Evolutionary conservation across 768 basidiomycete species (phyloP).

Genomic region (Phylloporus arenicola): DNA sequence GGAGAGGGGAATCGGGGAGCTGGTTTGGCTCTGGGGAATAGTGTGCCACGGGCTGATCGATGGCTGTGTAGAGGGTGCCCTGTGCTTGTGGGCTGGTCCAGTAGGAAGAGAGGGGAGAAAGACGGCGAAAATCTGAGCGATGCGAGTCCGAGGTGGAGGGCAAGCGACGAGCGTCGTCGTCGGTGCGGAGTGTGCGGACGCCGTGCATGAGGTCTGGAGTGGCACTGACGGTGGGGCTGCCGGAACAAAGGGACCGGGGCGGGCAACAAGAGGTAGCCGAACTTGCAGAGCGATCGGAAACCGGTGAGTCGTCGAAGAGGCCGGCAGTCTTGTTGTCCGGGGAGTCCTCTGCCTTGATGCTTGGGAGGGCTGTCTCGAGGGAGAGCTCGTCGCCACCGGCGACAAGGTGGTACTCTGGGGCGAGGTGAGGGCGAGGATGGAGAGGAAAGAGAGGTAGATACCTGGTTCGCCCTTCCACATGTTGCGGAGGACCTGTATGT

Average conservation of each 20-base stretch:
- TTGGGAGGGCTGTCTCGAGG: constrained; percentile 40
- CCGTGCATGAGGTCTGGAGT: constrained; percentile 24
- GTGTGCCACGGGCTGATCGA: constrained; percentile 18
- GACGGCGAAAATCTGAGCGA: constrained; percentile 29
- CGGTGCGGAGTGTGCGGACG: constrained; percentile 17
- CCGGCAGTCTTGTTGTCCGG: constrained; percentile 37
- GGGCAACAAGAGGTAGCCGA: constrained; percentile 25
- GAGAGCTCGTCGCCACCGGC: constrained; percentile 75
- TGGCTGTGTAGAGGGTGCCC: constrained; percentile 20
- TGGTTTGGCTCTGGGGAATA: constrained; percentile 22
- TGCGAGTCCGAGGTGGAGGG: constrained; percentile 27
- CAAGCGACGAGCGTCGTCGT: constrained; percentile 28
- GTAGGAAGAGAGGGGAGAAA: constrained; percentile 28
- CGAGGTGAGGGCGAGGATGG: constrained; percentile 1
- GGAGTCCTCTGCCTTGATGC: constrained; percentile 52
- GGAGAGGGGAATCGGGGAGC: constrained; percentile 28
- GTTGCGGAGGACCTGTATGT: constrained; percentile 78
- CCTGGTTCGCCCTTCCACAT: constrained; percentile 87
- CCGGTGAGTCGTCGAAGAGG: constrained; percentile 28
- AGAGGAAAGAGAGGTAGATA: constrained; percentile 28
- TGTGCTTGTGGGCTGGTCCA: constrained; percentile 26
- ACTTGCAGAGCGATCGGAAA: constrained; percentile 28
- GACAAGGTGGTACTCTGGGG: constrained; percentile 67
- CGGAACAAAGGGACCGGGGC: constrained; percentile 24
- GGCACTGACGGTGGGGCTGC: constrained; percentile 15